Evolutionary conservation across 2,329 filamentous ascomycete genomes (phyloP), one percentile per base, ranked within the genome.

Genomic region (Aspergillus japonicus): DNA sequence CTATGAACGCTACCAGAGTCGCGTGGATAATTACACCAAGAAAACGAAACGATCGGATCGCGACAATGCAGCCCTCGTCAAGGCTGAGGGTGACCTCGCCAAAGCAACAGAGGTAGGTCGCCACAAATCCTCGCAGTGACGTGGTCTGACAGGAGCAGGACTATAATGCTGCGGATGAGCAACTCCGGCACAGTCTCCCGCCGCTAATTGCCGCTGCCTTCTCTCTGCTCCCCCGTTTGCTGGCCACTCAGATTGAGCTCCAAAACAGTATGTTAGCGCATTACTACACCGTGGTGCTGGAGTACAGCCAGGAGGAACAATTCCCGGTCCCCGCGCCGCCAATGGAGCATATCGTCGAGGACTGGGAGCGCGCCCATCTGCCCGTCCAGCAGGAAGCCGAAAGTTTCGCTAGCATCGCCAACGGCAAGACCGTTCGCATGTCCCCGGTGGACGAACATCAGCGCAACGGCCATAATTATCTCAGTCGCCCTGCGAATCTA

Each of bases 241-340:
- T 93, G 11, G 82, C 83, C 47, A 83, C 84, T 39, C 88, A 93
- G 69, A 86, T 94, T 49, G 82, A 89, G 70, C 87, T 92, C 29
- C 91, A 94, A 73, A 92, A 92, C 71, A 85, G 87, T 50, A 80
- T 95, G 54, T 84, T 95, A 5, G 91, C 87, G 0, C 82, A 92
- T 62, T 87, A 91, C 66, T 95, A 95, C 75, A 95, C 91, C 1
- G 82, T 87, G 4, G 78, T 94, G 6, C 87, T 92, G 71, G 86
- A 84, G 58, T 95, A 89, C 74, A 91, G 88, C 66, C 81, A 87
- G 65, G 84, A 89, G 31, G 81, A 87, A 66, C 81, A 84, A 5
- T 88, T 92, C 67, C 88, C 89, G 0, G 89, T 88, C 50, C 89
- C 90, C 1, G 82, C 90, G 11, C 88, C 90, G 2, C 83, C 88